Evolutionary conservation across 139 green algal species (phyloP).

Genomic region (Desmodesmus armatus): DNA sequence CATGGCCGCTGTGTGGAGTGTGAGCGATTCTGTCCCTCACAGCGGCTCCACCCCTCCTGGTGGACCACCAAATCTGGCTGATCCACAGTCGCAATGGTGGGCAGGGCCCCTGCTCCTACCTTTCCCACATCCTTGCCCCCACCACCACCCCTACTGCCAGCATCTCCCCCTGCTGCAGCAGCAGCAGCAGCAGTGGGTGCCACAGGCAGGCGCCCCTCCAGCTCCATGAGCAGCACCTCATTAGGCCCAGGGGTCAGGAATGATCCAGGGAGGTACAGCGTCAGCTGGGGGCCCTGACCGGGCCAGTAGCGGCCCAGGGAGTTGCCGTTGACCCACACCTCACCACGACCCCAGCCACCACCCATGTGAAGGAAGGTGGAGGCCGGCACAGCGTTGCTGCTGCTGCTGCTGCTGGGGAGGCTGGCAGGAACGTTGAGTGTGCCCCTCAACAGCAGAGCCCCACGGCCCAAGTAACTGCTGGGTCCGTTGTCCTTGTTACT

Average conservation of each 20-base stretch:
- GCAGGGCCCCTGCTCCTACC: not conserved
- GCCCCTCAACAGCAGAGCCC: conserved; percentile 17
- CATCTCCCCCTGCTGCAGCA: not conserved
- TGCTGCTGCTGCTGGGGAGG: not conserved
- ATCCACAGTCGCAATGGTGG: too few species aligned
- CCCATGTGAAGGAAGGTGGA: conserved; percentile 61
- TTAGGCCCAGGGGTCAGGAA: conserved; percentile 10
- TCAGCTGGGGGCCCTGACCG: conserved; percentile 58
- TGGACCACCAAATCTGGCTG: not conserved
- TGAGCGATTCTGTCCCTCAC: too few species aligned
- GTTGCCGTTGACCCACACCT: conserved; percentile 71
- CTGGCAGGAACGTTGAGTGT: not conserved
- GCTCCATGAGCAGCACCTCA: conserved; percentile 37
- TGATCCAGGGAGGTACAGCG: conserved; percentile 54
- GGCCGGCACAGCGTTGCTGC: not conserved
- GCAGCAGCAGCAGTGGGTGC: too few species aligned
- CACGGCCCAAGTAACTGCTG: not conserved
- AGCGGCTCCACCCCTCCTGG: not conserved
- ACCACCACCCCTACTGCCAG: not conserved
- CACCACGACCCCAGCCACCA: conserved; percentile 61
- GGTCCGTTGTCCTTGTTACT: too few species aligned
- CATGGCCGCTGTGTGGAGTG: too few species aligned
- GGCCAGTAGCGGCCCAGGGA: conserved; percentile 70
- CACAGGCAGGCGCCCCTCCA: conserved; percentile 28
- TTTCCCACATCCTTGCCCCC: not conserved